Percentiles rank a stretch among this genome's conserved stretches.
phyloP scores from a whole-genome alignment of 2,329 filamentous ascomycete species.

The Aspergillus caelatus region DNA sequence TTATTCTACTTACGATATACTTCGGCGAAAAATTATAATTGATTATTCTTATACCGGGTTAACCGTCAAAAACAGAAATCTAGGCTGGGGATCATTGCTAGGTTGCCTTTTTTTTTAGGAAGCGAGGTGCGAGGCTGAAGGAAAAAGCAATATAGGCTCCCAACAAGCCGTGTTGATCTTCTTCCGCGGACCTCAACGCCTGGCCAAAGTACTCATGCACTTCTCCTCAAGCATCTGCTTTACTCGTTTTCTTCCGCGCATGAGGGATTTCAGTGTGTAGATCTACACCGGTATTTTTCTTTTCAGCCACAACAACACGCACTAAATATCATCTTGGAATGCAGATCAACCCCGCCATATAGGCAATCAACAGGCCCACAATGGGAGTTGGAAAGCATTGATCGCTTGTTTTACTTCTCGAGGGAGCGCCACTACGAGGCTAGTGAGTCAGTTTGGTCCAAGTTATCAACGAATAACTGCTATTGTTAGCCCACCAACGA shows the following conservation, averaged over 20 bases:
- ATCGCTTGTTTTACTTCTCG: constrained; percentile 2
- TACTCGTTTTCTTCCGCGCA: background rate
- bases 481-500: background rate
- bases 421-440: background rate
- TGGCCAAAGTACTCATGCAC: background rate
- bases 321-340: background rate
- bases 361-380: constrained; percentile 1
- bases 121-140: background rate
- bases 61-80: background rate
- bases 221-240: background rate
- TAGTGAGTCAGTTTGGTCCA: background rate
- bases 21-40: too few relatives aligned
- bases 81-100: background rate
- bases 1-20: background rate
- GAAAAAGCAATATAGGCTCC: constrained; percentile 7
- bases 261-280: background rate
- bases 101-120: background rate
- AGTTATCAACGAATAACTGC: constrained; percentile 1
- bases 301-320: background rate
- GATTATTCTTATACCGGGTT: background rate
- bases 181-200: background rate
- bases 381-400: background rate
- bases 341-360: background rate
- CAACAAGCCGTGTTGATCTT: background rate
- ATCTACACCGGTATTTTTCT: background rate